Base-by-base conservation (phyloP, 1,139 yeast genomes). In the Protomyces inundatus region DNA sequence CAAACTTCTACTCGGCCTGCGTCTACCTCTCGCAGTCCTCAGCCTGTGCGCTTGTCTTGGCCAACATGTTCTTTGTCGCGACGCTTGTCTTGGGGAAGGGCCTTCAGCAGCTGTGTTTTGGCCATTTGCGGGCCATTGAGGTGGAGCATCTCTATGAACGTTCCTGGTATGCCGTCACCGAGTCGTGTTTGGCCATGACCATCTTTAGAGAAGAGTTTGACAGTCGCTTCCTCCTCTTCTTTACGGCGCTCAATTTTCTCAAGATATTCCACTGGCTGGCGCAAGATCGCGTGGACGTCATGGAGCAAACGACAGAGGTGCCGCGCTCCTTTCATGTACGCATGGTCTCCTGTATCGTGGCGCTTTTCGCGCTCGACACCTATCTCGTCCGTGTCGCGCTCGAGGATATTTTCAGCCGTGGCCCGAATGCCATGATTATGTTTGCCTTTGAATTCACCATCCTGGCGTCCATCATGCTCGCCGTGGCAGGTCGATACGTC, bases 401-500 rank as follows among this genome's bases (percentile, higher is more conserved):
- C 10, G 82, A 82, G 69, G 86, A 84, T 69, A 81, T 85, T 2
- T 81, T 84, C 67, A 54, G 67, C 2, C 68, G 68, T 12, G 74
- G 77, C 70, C 74, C 83, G 73, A 76, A 82, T 73, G 72, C 74
- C 71, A 84, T 79, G 85, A 79, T 70, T 81, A 74, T 76, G 75
- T 86, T 88, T 74, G 93, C 93, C 0, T 85, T 89, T 73, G 95
- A 88, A 70, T 87, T 87, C 73, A 85, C 88, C 4, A 77, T 88
- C 61, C 79, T 86, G 66, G 82, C 84, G 14, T 79, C 87, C 35
- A 87, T 85, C 61, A 74, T 84, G 30, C 69, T 83, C 30, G 77
- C 83, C 6, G 77, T 80, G 57, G 75, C 78, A 23, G 76, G 81
- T 51, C 84, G 85, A 70, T 78, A 82, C 64, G 66, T 77, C 1